Evolutionary conservation across 257 asterid species (phyloP).

Genomic region (Scutellaria minor): DNA sequence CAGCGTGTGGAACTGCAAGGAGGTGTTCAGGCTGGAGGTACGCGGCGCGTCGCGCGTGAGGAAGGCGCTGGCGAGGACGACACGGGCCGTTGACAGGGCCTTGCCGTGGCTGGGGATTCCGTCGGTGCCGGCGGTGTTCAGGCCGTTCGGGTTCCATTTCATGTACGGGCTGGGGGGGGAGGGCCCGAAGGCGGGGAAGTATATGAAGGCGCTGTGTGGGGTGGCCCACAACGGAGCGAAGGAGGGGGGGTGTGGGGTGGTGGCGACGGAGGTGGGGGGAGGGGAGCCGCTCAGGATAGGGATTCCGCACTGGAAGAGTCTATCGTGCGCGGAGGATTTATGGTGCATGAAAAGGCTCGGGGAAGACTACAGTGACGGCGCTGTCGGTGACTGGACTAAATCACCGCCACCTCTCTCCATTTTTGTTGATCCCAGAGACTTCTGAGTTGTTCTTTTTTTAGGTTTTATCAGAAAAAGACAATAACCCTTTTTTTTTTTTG

Average conservation of each 20-base stretch:
- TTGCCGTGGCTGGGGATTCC: conserved; percentile 65
- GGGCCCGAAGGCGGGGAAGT: conserved; percentile 55
- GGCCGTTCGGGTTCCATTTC: conserved; percentile 79
- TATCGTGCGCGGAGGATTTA: conserved; percentile 78
- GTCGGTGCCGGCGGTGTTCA: conserved; percentile 67
- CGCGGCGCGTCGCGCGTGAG: conserved; percentile 79
- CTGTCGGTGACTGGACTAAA: conserved; percentile 79
- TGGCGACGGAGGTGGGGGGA: conserved; percentile 78
- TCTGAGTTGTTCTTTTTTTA: conserved; percentile 33
- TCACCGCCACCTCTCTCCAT: conserved; percentile 66
- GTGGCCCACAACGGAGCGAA: conserved; percentile 64
- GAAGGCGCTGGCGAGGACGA: conserved; percentile 48
- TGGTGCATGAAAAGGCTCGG: conserved; percentile 80
- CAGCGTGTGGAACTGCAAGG: conserved; percentile 85
- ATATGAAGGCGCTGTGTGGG: conserved; percentile 45
- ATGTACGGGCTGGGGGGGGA: conserved; percentile 84
- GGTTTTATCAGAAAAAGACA: too few relatives aligned
- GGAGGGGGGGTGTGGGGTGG: conserved; percentile 66
- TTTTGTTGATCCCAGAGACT: conserved; percentile 90
- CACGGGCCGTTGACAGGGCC: conserved; percentile 74
- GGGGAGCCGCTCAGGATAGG: conserved; percentile 63
- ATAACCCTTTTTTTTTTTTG: too few relatives aligned
- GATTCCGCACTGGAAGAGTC: conserved; percentile 75
- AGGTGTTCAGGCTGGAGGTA: conserved; percentile 75
- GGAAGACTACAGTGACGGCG: conserved; percentile 66